These are phyloP conservation scores for Trichoderma afroharzianum DNA, from an alignment of 2,329 filamentous ascomycete species.

Conservation along the genomic window DNA sequence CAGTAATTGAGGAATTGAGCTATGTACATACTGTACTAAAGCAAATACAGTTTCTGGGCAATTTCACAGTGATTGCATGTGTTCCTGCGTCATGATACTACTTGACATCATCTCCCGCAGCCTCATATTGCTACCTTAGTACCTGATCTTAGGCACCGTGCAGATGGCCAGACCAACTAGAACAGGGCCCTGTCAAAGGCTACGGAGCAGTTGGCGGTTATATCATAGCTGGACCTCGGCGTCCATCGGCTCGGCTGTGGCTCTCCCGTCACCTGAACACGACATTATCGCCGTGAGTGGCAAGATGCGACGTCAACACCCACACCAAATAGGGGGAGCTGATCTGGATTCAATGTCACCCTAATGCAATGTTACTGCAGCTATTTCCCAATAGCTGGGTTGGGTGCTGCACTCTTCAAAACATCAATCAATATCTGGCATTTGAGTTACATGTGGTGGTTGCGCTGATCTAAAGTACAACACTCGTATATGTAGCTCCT, in stretches of 20 bases:
- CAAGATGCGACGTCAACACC: constrained; percentile 5
- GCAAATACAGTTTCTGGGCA: neutral
- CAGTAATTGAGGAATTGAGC: neutral
- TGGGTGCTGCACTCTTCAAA: neutral
- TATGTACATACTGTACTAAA: neutral
- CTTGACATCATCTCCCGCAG: neutral
- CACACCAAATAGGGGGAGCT: neutral
- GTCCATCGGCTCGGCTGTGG: neutral
- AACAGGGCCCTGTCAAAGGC: neutral
- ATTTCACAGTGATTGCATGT: neutral
- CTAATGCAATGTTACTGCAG: neutral
- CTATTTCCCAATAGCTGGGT: neutral
- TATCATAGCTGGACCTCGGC: neutral
- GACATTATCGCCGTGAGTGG: constrained; percentile 6
- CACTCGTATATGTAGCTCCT: too few species aligned
- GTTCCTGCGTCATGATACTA: neutral
- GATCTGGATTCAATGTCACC: neutral
- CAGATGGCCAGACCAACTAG: neutral
- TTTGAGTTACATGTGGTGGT: neutral
- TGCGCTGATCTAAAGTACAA: neutral
- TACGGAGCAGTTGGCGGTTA: neutral
- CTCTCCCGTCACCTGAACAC: neutral
- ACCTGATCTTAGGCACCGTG: neutral
- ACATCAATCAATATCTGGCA: neutral
- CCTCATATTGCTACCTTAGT: neutral